These are phyloP conservation scores for Chlorencoelia australis DNA, from an alignment of 2,329 filamentous ascomycete species.

Conservation along the genomic window DNA sequence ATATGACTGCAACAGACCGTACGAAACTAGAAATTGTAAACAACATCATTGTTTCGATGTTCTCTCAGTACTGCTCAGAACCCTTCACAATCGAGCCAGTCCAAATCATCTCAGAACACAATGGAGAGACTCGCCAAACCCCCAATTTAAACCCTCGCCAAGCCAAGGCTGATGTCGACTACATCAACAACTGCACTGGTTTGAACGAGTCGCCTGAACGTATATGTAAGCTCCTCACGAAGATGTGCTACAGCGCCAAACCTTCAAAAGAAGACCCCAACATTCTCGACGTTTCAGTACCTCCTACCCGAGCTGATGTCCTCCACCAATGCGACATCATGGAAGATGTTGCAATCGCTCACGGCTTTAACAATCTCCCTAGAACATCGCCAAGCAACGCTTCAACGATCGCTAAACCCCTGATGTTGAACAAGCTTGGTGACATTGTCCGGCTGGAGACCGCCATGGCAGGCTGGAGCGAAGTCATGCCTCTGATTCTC, in stretches of 20 bases:
- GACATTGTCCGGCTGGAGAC: conserved; percentile 86
- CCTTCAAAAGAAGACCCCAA: conserved; percentile 61
- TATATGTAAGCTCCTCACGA: conserved; percentile 70
- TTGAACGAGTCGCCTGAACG: conserved; percentile 62
- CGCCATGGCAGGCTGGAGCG: conserved; percentile 90
- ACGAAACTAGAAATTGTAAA: conserved; percentile 95
- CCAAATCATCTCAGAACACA: conserved; percentile 86
- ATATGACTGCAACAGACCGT: conserved; percentile 89
- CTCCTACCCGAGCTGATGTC: conserved; percentile 84
- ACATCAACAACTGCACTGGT: conserved; percentile 89
- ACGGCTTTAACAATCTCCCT: conserved; percentile 94
- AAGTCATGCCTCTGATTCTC: conserved; percentile 91
- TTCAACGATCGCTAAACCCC: conserved; percentile 74
- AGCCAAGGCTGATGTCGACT: conserved; percentile 77
- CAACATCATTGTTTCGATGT: conserved; percentile 96
- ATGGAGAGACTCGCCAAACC: conserved; percentile 68
- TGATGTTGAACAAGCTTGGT: conserved; percentile 86
- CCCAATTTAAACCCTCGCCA: conserved; percentile 70
- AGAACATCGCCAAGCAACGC: conserved; percentile 78
- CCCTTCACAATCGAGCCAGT: conserved; percentile 90
- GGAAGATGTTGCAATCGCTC: conserved; percentile 94
- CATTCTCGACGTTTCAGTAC: conserved; percentile 71
- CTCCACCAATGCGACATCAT: conserved; percentile 97
- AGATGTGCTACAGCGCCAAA: conserved; percentile 79
- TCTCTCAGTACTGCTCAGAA: conserved; percentile 81